These are phyloP conservation scores for Cercospora sp. DNA, from an alignment of 2,329 filamentous ascomycete genomes.

Conservation along the genomic window DNA sequence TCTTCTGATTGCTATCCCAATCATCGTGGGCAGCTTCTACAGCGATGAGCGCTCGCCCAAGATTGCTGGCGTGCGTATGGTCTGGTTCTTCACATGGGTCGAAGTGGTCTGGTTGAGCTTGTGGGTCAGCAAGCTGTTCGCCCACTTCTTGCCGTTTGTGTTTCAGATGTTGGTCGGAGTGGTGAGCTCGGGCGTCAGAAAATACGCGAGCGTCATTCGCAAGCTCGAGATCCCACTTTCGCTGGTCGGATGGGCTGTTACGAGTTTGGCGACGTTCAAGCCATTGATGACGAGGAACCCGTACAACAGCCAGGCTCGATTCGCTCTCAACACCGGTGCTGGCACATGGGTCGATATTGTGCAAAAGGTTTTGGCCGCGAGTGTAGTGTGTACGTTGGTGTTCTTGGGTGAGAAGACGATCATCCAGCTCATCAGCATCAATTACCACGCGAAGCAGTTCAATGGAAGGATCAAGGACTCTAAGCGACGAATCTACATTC, in stretches of 20 bases:
- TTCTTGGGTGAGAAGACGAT: constrained; percentile 75
- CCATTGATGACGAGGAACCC: constrained; percentile 48
- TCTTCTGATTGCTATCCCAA: constrained; percentile 60
- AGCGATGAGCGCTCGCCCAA: constrained; percentile 40
- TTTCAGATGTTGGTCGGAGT: constrained; percentile 64
- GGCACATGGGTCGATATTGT: constrained; percentile 57
- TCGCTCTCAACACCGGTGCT: constrained; percentile 11
- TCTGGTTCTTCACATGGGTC: constrained; percentile 66
- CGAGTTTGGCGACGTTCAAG: constrained; percentile 60
- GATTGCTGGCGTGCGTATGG: constrained; percentile 57
- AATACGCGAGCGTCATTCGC: constrained; percentile 61
- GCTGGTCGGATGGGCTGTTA: constrained; percentile 60
- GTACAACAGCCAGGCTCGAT: constrained; percentile 27
- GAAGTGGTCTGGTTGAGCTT: constrained; percentile 64
- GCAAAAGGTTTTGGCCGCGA: constrained; percentile 64
- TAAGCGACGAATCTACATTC: constrained; percentile 78
- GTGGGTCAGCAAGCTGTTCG: constrained; percentile 62
- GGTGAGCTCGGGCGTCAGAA: constrained; percentile 63
- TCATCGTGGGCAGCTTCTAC: constrained; percentile 59
- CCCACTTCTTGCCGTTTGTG: constrained; percentile 58
- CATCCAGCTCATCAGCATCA: constrained; percentile 80
- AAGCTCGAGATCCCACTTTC: constrained; percentile 62
- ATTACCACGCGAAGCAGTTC: constrained; percentile 83
- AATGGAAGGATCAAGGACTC: constrained; percentile 81
- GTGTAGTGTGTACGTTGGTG: constrained; percentile 67